Evolutionary conservation across 345 rosid genomes (phyloP).

Genomic region (Barbarea vulgaris): DNA sequence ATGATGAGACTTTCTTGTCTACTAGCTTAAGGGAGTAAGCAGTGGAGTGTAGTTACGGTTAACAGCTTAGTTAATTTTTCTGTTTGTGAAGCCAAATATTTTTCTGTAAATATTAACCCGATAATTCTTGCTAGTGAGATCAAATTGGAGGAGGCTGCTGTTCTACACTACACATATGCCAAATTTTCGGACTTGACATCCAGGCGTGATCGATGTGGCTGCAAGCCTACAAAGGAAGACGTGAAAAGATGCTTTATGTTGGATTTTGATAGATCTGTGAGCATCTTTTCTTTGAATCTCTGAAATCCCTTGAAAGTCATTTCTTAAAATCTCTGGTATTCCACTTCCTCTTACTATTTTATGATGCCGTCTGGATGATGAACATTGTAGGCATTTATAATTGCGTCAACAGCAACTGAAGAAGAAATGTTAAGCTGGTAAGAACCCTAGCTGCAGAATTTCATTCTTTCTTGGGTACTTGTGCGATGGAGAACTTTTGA

Average conservation of each 20-base stretch:
- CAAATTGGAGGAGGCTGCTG: conserved; percentile 96
- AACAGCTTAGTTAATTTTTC: background rate
- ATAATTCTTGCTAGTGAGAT: conserved; percentile 57
- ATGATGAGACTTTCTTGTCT: background rate
- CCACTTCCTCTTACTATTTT: background rate
- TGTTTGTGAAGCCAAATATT: background rate
- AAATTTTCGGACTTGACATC: conserved; percentile 93
- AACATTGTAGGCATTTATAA: conserved; percentile 85
- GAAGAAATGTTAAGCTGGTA: conserved; percentile 96
- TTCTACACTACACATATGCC: conserved; percentile 89
- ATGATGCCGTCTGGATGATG: conserved; percentile 12
- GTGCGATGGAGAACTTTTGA: background rate
- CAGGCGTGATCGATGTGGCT: conserved; percentile 92
- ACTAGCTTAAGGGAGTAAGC: background rate
- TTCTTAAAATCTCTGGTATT: background rate
- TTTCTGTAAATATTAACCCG: background rate
- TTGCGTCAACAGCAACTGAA: conserved; percentile 91
- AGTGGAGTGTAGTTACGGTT: background rate
- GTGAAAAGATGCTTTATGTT: conserved; percentile 98
- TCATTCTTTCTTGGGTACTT: background rate
- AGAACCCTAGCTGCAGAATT: conserved; percentile 26
- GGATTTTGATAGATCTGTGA: conserved; percentile 93
- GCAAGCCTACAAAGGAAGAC: conserved; percentile 97
- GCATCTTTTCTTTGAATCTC: conserved; percentile 37
- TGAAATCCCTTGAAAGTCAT: background rate